These are phyloP conservation scores for Brasilioporus rufonigricans DNA, from an alignment of 768 basidiomycete genomes.

Conservation along the genomic window DNA sequence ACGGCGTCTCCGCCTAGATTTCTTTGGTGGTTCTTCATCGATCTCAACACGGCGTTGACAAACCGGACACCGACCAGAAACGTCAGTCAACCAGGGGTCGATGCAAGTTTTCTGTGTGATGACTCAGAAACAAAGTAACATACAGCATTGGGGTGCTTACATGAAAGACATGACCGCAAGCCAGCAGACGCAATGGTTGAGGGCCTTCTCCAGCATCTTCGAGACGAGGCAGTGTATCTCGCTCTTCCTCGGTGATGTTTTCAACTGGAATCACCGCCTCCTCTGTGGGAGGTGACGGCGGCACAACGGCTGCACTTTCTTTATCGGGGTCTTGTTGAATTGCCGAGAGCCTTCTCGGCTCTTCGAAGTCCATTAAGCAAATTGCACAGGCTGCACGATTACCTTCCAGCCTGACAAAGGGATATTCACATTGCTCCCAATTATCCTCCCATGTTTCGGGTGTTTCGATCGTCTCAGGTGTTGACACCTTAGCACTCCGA, in stretches of 20 bases:
- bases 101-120: conserved; percentile 72
- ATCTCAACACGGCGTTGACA: conserved; percentile 76
- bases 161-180: conserved; percentile 89
- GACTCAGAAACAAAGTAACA: background rate
- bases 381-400: conserved; percentile 85
- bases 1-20: conserved; percentile 25
- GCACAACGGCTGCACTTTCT: conserved; percentile 8
- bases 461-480: conserved; percentile 21
- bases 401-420: conserved; percentile 77
- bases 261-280: conserved; percentile 33
- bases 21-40: conserved; percentile 35
- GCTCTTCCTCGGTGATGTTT: conserved; percentile 40
- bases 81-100: conserved; percentile 84
- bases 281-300: conserved; percentile 16
- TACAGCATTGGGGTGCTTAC: conserved; percentile 43
- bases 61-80: conserved; percentile 84
- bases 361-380: conserved; percentile 82
- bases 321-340: conserved; percentile 31
- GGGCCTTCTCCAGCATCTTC: conserved; percentile 73
- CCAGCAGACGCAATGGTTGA: conserved; percentile 71
- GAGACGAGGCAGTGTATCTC: conserved; percentile 47
- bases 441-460: conserved; percentile 69
- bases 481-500: conserved; percentile 9
- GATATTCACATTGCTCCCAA: conserved; percentile 76
- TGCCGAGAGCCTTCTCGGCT: conserved; percentile 46